Percentiles rank a stretch among this genome's conserved stretches.
Evolutionary conservation across 139 green algal species (phyloP).

Genomic region (Haematococcus lacustris): DNA sequence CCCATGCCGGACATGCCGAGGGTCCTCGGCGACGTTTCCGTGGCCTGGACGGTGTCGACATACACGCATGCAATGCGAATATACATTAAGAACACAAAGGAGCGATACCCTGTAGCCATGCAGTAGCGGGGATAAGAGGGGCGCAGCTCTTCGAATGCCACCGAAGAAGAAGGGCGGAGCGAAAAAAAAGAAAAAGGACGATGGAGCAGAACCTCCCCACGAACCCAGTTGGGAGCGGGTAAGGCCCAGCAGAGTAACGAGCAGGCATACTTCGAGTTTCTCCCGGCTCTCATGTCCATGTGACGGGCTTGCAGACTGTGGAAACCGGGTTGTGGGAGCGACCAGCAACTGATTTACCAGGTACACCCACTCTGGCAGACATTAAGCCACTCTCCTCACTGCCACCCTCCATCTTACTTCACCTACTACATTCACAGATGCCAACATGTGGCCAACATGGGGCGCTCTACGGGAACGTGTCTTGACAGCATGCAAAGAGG

Average conservation of each 20-base stretch:
- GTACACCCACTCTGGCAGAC: slow-evolving; percentile 5
- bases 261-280: not conserved
- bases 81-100: no score
- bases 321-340: slow-evolving; percentile 61
- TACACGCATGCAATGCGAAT: no score
- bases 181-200: slow-evolving; percentile 49
- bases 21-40: no score
- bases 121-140: no score
- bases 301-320: slow-evolving; percentile 39
- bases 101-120: no score
- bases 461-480: slow-evolving; percentile 67
- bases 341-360: slow-evolving; percentile 43
- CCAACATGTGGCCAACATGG: slow-evolving; percentile 73
- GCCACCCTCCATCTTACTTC: not conserved
- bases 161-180: not conserved
- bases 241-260: not conserved
- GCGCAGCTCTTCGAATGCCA: no score
- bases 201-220: slow-evolving; percentile 53
- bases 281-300: not conserved
- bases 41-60: no score
- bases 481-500: slow-evolving; percentile 55
- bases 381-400: not conserved
- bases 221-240: slow-evolving; percentile 64
- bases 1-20: no score
- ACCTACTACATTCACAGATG: slow-evolving; percentile 37